Evolutionary conservation across 768 basidiomycete species (phyloP).

Genomic region (Ramaria rubella): DNA sequence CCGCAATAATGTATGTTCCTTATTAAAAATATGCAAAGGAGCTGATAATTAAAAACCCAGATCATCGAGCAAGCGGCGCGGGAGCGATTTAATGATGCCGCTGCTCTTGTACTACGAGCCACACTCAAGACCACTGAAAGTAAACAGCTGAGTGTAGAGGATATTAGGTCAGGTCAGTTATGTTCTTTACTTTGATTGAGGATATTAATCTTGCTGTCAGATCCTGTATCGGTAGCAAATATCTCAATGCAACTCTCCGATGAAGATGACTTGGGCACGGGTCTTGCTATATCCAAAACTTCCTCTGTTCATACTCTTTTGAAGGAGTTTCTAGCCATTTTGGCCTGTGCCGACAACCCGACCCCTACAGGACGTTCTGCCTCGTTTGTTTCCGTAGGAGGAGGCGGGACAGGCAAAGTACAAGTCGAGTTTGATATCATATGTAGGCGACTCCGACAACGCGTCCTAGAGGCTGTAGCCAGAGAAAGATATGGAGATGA

Average conservation of each 20-base stretch:
- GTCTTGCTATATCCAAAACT: constrained; percentile 51
- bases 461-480: constrained; percentile 70
- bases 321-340: constrained; percentile 75
- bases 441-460: constrained; percentile 55
- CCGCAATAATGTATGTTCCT: constrained; percentile 67
- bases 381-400: constrained; percentile 60
- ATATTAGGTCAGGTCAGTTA: constrained; percentile 55
- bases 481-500: constrained; percentile 78
- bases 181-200: neutral
- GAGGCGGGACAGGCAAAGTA: constrained; percentile 53
- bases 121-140: constrained; percentile 63
- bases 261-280: constrained; percentile 52
- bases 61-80: constrained; percentile 69
- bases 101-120: constrained; percentile 66
- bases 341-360: constrained; percentile 79
- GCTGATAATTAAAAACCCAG: constrained; percentile 33
- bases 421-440: constrained; percentile 77
- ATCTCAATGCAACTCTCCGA: constrained; percentile 60
- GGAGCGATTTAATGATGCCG: constrained; percentile 74
- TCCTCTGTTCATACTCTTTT: constrained; percentile 50
- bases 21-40: neutral
- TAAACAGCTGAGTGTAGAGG: constrained; percentile 53
- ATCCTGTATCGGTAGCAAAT: constrained; percentile 58
- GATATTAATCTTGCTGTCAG: constrained; percentile 29
- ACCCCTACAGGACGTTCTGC: constrained; percentile 60